A percentile compares a stretch with the other conserved stretches of the same genome.
phyloP scores from a whole-genome alignment of 768 basidiomycete genomes.

The Suillus fuscotomentosus region DNA sequence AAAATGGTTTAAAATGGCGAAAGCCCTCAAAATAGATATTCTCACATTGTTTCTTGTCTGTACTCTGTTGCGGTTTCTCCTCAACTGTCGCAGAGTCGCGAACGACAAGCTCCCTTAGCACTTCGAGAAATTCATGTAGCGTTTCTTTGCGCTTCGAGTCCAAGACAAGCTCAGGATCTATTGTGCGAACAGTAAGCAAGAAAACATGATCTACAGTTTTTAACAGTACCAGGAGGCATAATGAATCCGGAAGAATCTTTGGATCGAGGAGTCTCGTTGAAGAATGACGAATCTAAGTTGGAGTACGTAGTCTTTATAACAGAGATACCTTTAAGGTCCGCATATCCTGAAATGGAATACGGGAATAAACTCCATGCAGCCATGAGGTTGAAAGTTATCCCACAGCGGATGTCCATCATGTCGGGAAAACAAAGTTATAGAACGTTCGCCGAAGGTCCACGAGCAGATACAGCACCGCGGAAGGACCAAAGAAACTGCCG shows the following conservation, averaged over 20 bases:
- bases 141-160: not conserved
- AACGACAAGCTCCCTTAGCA: not conserved
- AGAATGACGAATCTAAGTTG: constrained; percentile 14
- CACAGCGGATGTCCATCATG: not conserved
- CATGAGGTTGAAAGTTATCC: constrained; percentile 1
- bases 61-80: not conserved
- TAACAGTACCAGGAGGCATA: not conserved
- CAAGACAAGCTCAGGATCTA: not conserved
- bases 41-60: not conserved
- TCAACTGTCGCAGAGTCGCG: not conserved
- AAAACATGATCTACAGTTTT: not conserved
- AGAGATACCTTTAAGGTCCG: constrained; percentile 3
- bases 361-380: not conserved
- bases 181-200: not conserved
- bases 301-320: not conserved
- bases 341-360: not conserved
- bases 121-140: not conserved
- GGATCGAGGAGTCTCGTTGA: not conserved
- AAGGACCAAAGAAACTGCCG: not conserved
- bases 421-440: constrained; percentile 1
- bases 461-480: not conserved
- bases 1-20: constrained; percentile 3
- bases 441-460: not conserved
- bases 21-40: not conserved
- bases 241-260: not conserved